Evolutionary conservation across 805 yeast genomes (phyloP).

Genomic region (Ogataea wickerhamii): DNA sequence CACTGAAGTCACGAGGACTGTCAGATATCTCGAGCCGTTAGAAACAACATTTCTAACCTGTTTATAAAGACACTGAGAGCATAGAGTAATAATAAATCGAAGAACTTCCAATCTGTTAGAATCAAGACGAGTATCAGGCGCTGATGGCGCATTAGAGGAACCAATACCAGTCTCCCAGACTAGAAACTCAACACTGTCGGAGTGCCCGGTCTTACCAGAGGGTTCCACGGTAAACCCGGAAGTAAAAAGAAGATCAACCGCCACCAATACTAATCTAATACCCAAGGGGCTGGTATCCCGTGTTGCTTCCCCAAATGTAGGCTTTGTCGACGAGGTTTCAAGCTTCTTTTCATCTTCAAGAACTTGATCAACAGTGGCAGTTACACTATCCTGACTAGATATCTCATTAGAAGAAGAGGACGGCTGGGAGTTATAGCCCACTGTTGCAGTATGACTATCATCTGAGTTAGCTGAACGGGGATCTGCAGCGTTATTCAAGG

Average conservation of each 20-base stretch:
- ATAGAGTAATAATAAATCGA: conserved; percentile 54
- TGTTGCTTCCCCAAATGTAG: conserved; percentile 13
- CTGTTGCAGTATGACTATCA: conserved; percentile 20
- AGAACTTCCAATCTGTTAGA: conserved; percentile 66
- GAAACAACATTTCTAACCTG: conserved; percentile 39
- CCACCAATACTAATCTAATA: conserved; percentile 33
- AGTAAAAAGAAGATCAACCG: conserved; percentile 50
- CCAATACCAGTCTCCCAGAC: conserved; percentile 88
- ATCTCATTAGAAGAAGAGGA: conserved; percentile 20
- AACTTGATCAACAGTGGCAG: conserved; percentile 15
- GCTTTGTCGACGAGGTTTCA: conserved; percentile 15
- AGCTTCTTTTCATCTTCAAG: conserved; percentile 9
- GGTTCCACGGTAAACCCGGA: conserved; percentile 51
- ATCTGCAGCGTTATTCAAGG: conserved; percentile 20
- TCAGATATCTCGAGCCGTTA: conserved; percentile 58
- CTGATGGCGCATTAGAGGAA: conserved; percentile 23
- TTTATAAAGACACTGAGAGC: conserved; percentile 59
- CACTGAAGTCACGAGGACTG: conserved; percentile 47
- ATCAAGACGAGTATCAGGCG: conserved; percentile 45
- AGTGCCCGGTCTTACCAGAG: conserved; percentile 2
- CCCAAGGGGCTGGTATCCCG: conserved; percentile 33
- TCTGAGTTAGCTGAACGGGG: conserved; percentile 11
- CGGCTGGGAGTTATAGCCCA: conserved; percentile 20
- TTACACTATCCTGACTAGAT: conserved; percentile 19
- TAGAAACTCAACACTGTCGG: conserved; percentile 34